phyloP scores from a whole-genome alignment of 2,329 filamentous ascomycete genomes.

The Talaromyces marneffei region DNA sequence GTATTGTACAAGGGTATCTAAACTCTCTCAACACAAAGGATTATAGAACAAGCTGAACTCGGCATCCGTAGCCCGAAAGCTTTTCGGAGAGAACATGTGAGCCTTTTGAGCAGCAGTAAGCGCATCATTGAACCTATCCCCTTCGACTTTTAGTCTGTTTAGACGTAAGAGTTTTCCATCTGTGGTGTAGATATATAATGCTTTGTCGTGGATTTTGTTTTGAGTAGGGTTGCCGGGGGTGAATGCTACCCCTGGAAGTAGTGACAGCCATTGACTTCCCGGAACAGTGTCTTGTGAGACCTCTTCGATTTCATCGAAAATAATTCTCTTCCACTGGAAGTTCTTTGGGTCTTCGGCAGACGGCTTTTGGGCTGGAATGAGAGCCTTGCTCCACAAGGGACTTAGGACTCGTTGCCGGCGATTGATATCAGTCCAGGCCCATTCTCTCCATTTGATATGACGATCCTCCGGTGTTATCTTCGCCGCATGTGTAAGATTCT shows the following conservation, averaged over 20 bases:
- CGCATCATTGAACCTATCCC: conserved; percentile 30
- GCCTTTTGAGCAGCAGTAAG: conserved; percentile 37
- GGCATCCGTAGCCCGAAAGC: conserved; percentile 21
- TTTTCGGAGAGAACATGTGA: conserved; percentile 30
- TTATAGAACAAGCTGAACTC: conserved; percentile 31
- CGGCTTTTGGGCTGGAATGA: conserved; percentile 20
- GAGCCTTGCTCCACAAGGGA: conserved; percentile 56
- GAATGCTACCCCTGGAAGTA: conserved; percentile 35
- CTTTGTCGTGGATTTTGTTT: conserved; percentile 18
- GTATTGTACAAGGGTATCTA: not conserved
- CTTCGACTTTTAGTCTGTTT: conserved; percentile 38
- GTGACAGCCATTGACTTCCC: conserved; percentile 20
- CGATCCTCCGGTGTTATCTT: conserved; percentile 65
- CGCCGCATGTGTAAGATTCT: conserved; percentile 52
- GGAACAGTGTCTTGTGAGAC: conserved; percentile 15
- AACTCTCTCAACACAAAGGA: conserved; percentile 23
- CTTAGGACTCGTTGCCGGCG: conserved; percentile 57
- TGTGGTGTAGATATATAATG: conserved; percentile 33
- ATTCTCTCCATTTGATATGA: conserved; percentile 55
- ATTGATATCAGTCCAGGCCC: conserved; percentile 51
- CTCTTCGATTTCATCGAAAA: conserved; percentile 34
- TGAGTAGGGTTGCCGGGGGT: conserved; percentile 23
- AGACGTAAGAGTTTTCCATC: conserved; percentile 34
- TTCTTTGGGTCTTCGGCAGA: conserved; percentile 13
- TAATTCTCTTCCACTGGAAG: conserved; percentile 31